These are phyloP conservation scores for Dactylellina sp. DNA, from an alignment of 2,329 filamentous ascomycete species.

Conservation along the genomic window DNA sequence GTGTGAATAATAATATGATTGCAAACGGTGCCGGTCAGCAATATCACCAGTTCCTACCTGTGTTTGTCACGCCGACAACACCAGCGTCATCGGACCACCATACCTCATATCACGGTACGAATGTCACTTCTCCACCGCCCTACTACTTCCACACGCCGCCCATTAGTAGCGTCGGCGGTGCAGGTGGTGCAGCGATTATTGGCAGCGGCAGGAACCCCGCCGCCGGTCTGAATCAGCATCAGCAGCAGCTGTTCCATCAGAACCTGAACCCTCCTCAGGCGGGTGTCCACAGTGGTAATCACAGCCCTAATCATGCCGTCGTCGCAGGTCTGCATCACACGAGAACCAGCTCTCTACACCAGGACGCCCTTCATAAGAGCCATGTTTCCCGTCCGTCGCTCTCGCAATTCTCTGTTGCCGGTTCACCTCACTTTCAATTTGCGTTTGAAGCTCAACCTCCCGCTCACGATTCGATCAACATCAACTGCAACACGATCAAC, in stretches of 20 bases:
- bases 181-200: constrained; percentile 44
- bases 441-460: constrained; percentile 54
- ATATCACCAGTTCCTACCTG: constrained; percentile 54
- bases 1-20: constrained; percentile 2
- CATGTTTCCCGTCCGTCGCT: constrained; percentile 37
- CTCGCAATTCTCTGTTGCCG: constrained; percentile 49
- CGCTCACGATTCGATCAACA: constrained; percentile 34
- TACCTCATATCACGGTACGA: constrained; percentile 56
- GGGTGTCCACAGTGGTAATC: constrained; percentile 30
- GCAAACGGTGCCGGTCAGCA: constrained; percentile 24
- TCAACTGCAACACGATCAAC: constrained; percentile 18
- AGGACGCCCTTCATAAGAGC: constrained; percentile 49
- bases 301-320: constrained; percentile 39
- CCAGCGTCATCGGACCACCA: constrained; percentile 57
- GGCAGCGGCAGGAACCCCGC: constrained; percentile 8
- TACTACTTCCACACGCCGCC: constrained; percentile 54
- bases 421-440: constrained; percentile 50
- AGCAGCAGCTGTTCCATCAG: constrained; percentile 35
- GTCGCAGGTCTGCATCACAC: constrained; percentile 40
- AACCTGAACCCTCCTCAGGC: constrained; percentile 18
- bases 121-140: constrained; percentile 46
- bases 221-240: constrained; percentile 31
- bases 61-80: constrained; percentile 57
- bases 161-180: constrained; percentile 52
- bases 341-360: constrained; percentile 37